phyloP scores from a whole-genome alignment of 805 yeast species.

The Hanseniaspora meyeri region DNA sequence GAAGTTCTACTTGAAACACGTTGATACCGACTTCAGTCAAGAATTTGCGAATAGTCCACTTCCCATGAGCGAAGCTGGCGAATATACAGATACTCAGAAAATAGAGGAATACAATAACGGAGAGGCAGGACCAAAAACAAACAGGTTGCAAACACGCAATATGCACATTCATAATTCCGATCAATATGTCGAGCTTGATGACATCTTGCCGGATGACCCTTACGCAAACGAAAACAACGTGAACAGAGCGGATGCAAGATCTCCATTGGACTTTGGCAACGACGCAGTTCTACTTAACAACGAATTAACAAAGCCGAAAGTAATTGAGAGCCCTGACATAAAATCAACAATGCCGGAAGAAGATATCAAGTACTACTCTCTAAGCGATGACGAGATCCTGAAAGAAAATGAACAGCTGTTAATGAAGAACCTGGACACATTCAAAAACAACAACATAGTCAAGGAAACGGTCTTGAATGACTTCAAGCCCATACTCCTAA shows the following conservation, averaged over 20 bases:
- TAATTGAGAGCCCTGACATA: not conserved
- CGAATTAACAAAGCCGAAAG: not conserved
- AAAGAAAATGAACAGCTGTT: conserved; percentile 14
- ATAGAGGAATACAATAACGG: not conserved
- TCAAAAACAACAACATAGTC: conserved; percentile 15
- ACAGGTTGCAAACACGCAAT: not conserved
- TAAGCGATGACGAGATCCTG: conserved; percentile 18
- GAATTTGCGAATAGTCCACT: not conserved
- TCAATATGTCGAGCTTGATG: not conserved
- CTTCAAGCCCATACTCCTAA: conserved; percentile 51
- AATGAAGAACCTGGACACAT: conserved; percentile 16
- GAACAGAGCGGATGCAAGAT: not conserved
- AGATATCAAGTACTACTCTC: not conserved
- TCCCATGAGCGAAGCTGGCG: not conserved
- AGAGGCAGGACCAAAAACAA: not conserved
- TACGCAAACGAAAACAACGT: not conserved
- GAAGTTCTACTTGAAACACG: not conserved
- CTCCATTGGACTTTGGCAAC: not conserved
- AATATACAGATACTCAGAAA: not conserved
- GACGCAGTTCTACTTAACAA: not conserved
- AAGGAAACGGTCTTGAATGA: conserved; percentile 31
- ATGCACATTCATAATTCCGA: not conserved
- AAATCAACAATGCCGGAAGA: not conserved
- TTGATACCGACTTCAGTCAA: not conserved
- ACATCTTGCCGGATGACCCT: not conserved